These are phyloP conservation scores for Fremontodendron californicum DNA, from an alignment of 345 rosid genomes.

Conservation along the genomic window DNA sequence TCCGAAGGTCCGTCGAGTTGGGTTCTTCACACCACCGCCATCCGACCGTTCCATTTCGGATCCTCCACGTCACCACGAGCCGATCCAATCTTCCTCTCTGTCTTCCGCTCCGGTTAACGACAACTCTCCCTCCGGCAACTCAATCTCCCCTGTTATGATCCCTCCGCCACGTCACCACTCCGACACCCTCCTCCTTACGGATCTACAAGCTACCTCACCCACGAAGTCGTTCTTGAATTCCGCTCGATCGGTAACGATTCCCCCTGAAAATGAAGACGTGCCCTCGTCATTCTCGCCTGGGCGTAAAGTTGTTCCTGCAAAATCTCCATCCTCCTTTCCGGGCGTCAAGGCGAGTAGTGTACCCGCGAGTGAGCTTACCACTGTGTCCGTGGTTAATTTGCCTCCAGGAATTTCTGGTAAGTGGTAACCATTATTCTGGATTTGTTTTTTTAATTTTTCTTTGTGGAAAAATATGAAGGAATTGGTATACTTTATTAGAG, in stretches of 20 bases:
- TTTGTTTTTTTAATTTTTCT: background rate
- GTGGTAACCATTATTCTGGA: background rate
- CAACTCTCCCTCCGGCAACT: conserved; percentile 58
- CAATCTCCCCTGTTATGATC: conserved; percentile 82
- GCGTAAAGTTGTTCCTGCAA: background rate
- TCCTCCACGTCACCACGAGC: conserved; percentile 39
- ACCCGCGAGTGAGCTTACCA: conserved; percentile 59
- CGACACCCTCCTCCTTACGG: conserved; percentile 33
- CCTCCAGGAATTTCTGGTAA: conserved; percentile 58
- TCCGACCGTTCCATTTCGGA: conserved; percentile 39
- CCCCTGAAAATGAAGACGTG: conserved; percentile 28
- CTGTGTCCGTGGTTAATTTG: conserved; percentile 63
- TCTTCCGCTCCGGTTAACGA: conserved; percentile 29
- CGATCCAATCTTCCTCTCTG: conserved; percentile 31
- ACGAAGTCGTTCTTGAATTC: conserved; percentile 36
- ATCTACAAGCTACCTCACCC: conserved; percentile 31
- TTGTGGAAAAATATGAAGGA: background rate
- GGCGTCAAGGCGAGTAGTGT: conserved; percentile 38
- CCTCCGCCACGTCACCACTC: conserved; percentile 80
- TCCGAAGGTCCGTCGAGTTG: conserved; percentile 87
- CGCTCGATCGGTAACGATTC: conserved; percentile 20
- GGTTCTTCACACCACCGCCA: conserved; percentile 56
- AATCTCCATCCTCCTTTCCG: background rate
- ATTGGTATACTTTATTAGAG: background rate
- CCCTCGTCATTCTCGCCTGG: conserved; percentile 25